Base-by-base conservation (phyloP, 176 grass and related monocot genomes). In the Guadua angustifolia region DNA sequence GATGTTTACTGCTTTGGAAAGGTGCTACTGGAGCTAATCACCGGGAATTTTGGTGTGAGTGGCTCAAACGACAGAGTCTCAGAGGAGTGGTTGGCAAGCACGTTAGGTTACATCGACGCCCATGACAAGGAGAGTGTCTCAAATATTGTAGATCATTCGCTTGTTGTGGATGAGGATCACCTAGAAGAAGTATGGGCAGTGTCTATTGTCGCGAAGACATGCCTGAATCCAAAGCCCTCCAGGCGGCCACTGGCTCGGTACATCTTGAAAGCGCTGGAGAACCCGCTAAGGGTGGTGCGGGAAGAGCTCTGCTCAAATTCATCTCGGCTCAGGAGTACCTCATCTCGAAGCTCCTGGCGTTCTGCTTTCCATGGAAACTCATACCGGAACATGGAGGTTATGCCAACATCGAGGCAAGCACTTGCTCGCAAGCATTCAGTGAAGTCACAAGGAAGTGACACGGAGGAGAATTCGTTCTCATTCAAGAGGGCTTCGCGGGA, bases 1-100 rank as follows among this genome's bases (percentile, higher is more conserved):
- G 93, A 98, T 33, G 70, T 95, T 55, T 98, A 95, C 77, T 92
- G 95, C 74, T 91, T 98, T 53, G 95, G 95, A 19, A 98, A 98
- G 77, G 95, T 98, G 67, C 85, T 98, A 6, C 83, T 98, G 10
- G 95, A 92, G 87, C 65, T 98, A 81, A 82, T 98, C 44, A 98
- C 95, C 0, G 95, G 95, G 21, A 90, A 93, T 43, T 69, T 88
- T 10, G 87, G 93, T 6, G 75, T 75, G 55, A 95, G 93, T 82
- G 73, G 91, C 38, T 94, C 87, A 29, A 86, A 85, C 45, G 86
- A 93, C 13, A 79, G 50, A 0, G 79, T 65, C 29, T 93, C 80
- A 44, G 85, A 79, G n/a, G 89, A 98, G 38, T 98, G 87, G 85
- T 46, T 98, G 58, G 83, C 87, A 21, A 81, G 42, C 32, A 90